Percentiles rank a stretch among this genome's conserved stretches.
phyloP scores from a whole-genome alignment of 2,329 filamentous ascomycete species.

The Nothophaeocryptopus gaeumannii region DNA sequence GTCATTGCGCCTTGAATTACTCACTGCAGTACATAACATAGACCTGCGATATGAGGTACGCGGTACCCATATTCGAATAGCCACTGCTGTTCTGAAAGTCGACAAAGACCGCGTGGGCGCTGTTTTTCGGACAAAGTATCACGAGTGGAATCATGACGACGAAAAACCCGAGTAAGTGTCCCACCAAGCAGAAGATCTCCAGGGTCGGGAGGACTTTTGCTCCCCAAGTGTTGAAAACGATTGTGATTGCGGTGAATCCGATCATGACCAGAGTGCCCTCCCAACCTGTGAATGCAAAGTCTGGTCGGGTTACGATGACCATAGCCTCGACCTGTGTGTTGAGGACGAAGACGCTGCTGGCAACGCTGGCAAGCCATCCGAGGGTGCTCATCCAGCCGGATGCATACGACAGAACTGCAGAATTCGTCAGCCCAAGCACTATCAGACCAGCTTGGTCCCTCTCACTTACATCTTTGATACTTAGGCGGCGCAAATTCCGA shows the following conservation, averaged over 20 bases:
- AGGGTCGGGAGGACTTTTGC: slow-evolving; percentile 35
- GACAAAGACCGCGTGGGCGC: slow-evolving; percentile 32
- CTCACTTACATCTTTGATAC: slow-evolving; percentile 29
- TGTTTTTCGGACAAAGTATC: slow-evolving; percentile 33
- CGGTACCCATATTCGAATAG: slow-evolving; percentile 30
- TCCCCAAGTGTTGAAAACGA: slow-evolving; percentile 30
- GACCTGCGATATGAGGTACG: slow-evolving; percentile 32
- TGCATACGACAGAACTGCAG: slow-evolving; percentile 20
- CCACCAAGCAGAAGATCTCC: slow-evolving; percentile 40
- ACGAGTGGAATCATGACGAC: slow-evolving; percentile 32
- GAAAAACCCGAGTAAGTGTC: slow-evolving; percentile 33
- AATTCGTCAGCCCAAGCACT: not conserved
- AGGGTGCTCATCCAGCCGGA: slow-evolving; percentile 26
- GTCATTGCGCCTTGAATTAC: no score
- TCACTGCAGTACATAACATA: slow-evolving; percentile 25
- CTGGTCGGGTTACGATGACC: slow-evolving; percentile 34
- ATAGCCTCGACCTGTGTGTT: slow-evolving; percentile 38
- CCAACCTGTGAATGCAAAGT: slow-evolving; percentile 30
- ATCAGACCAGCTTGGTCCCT: not conserved
- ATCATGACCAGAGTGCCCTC: slow-evolving; percentile 33
- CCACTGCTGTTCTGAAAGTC: slow-evolving; percentile 30
- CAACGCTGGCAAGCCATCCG: slow-evolving; percentile 31
- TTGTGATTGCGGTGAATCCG: slow-evolving; percentile 37
- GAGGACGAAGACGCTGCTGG: slow-evolving; percentile 36
- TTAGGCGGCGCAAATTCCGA: slow-evolving; percentile 33